phyloP scores from a whole-genome alignment of 495 filamentous ascomycete genomes.

The Neurospora sp. region DNA sequence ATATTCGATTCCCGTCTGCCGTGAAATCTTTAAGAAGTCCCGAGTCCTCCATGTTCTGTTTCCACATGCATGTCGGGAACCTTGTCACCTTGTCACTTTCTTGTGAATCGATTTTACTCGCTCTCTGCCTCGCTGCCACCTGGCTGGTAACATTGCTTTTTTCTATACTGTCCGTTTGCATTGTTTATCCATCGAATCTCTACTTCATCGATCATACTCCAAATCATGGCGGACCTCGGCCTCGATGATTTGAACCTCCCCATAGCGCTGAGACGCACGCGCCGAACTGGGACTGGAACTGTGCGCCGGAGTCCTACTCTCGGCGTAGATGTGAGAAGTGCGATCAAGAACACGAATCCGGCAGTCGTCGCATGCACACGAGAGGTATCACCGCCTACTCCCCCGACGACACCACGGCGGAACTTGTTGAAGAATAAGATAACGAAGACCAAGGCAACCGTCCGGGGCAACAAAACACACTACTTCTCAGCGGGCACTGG shows the following conservation, averaged over 20 bases:
- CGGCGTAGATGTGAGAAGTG: neutral
- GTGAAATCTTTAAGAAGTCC: neutral
- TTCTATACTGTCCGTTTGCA: neutral
- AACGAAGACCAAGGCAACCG: neutral
- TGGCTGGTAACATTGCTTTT: neutral
- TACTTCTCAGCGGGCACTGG: neutral
- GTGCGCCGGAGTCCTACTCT: neutral
- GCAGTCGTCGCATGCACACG: neutral
- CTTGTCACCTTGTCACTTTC: neutral
- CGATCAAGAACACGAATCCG: neutral
- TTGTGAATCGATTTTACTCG: neutral
- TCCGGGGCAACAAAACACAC: neutral
- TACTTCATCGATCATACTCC: neutral
- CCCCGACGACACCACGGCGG: neutral
- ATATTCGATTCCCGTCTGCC: neutral
- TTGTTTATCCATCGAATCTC: neutral
- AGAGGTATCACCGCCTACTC: neutral
- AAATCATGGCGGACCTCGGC: neutral
- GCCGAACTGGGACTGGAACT: neutral
- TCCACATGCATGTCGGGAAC: neutral
- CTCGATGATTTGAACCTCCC: neutral
- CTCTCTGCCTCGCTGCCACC: neutral
- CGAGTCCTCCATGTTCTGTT: neutral
- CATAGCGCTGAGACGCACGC: neutral
- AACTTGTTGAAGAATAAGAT: neutral